Evolutionary conservation across 305 asterid species (phyloP).

Genomic region (Galium porrigens): DNA sequence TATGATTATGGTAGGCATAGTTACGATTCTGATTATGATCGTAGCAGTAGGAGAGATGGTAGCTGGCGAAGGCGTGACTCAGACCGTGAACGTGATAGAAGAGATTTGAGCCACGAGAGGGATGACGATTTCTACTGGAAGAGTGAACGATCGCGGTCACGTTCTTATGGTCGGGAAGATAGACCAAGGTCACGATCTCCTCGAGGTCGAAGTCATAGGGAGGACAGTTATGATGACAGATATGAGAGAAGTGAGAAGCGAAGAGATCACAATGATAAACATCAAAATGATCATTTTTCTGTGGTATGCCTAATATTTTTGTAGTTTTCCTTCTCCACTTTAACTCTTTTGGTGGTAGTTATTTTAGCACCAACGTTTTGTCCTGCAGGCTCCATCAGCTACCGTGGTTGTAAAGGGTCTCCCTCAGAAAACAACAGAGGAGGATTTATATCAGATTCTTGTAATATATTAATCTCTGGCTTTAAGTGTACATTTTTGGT

Average conservation of each 20-base stretch:
- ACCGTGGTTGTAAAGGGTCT: slow-evolving; percentile 95
- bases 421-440: slow-evolving; percentile 85
- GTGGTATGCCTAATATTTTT: slow-evolving; percentile 34
- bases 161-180: slow-evolving; percentile 64
- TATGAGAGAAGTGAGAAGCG: slow-evolving; percentile 61
- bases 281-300: slow-evolving; percentile 44
- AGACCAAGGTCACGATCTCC: slow-evolving; percentile 78
- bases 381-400: slow-evolving; percentile 77
- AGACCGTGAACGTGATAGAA: slow-evolving; percentile 68
- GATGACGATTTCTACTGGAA: slow-evolving; percentile 60
- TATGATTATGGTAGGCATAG: slow-evolving; percentile 61
- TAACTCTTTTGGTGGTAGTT: slow-evolving; percentile 13
- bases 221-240: slow-evolving; percentile 72
- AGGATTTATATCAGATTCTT: slow-evolving; percentile 84
- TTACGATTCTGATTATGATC: slow-evolving; percentile 87
- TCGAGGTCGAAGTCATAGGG: slow-evolving; percentile 71
- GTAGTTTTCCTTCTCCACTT: slow-evolving; percentile 1
- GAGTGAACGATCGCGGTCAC: slow-evolving; percentile 59
- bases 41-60: slow-evolving; percentile 64
- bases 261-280: slow-evolving; percentile 69
- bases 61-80: slow-evolving; percentile 70
- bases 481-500: slow-evolving; percentile 10
- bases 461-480: slow-evolving; percentile 27
- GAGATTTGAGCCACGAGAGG: slow-evolving; percentile 67
- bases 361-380: slow-evolving; percentile 10